phyloP scores from a whole-genome alignment of 1,284 basidiomycete genomes.

The Cryptococcus sp. region DNA sequence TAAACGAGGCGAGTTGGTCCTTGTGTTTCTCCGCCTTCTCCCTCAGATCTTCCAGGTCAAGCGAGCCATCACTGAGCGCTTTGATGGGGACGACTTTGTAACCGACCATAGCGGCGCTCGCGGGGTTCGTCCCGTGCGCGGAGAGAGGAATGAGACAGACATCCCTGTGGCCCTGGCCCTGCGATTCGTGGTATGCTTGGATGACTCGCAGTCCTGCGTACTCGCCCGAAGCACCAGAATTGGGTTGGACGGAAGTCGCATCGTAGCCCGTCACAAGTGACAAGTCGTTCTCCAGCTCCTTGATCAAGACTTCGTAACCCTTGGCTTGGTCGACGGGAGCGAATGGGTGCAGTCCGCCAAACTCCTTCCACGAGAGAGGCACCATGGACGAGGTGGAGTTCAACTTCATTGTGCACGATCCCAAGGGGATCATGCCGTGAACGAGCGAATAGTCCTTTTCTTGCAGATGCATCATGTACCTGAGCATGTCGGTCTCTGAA shows the following conservation, averaged over 20 bases:
- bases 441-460: slow-evolving; percentile 92
- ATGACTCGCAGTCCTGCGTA: slow-evolving; percentile 93
- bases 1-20: slow-evolving; percentile 90
- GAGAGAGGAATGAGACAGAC: slow-evolving; percentile 93
- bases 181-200: slow-evolving; percentile 87
- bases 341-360: slow-evolving; percentile 87
- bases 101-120: slow-evolving; percentile 95
- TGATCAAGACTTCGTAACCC: slow-evolving; percentile 82
- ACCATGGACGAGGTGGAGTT: slow-evolving; percentile 97
- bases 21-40: slow-evolving; percentile 88
- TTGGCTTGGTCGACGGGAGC: slow-evolving; percentile 85
- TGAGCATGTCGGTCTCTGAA: slow-evolving; percentile 96
- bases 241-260: slow-evolving; percentile 92
- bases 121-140: slow-evolving; percentile 95
- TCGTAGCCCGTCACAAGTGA: slow-evolving; percentile 95
- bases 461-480: slow-evolving; percentile 91
- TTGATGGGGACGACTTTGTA: slow-evolving; percentile 95
- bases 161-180: slow-evolving; percentile 81
- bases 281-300: slow-evolving; percentile 88
- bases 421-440: slow-evolving; percentile 96
- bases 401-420: slow-evolving; percentile 95
- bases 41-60: slow-evolving; percentile 83
- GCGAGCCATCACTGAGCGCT: slow-evolving; percentile 79
- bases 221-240: slow-evolving; percentile 95
- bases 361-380: slow-evolving; percentile 92